Evolutionary conservation across 75 land plant species (phyloP).

Genomic region (Selaginella moellendorffii): DNA sequence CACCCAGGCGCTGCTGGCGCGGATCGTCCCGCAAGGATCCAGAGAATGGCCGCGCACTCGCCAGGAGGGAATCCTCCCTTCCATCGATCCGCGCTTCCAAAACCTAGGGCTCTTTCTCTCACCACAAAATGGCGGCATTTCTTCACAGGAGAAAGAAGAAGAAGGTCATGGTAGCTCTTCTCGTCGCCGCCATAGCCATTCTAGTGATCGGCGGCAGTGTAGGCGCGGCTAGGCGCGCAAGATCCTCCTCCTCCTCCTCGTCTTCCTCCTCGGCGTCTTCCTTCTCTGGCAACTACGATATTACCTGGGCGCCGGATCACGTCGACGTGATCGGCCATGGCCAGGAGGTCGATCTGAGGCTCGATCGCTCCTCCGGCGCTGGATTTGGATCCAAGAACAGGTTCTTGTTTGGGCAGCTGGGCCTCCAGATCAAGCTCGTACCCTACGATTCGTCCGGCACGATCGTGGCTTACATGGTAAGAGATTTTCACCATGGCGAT

Average conservation of each 20-base stretch:
- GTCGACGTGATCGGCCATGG: not conserved
- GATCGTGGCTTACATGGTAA: not conserved
- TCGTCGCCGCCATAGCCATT: not conserved
- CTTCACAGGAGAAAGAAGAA: not conserved
- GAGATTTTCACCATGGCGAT: not conserved
- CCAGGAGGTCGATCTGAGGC: not conserved
- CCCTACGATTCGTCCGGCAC: conserved; percentile 1
- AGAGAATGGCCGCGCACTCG: no score
- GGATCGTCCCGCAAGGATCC: no score
- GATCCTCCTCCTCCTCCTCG: not conserved
- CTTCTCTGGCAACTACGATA: not conserved
- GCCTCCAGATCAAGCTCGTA: not conserved
- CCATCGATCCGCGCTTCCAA: no score
- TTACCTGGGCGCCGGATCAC: not conserved
- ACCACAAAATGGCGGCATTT: no score
- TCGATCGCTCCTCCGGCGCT: not conserved
- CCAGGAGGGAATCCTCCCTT: no score
- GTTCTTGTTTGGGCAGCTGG: conserved; percentile 4
- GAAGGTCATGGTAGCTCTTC: not conserved
- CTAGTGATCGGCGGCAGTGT: not conserved
- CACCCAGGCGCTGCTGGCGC: no score
- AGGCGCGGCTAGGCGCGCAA: not conserved
- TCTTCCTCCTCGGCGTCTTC: not conserved
- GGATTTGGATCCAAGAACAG: not conserved
- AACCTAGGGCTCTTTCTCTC: no score